Conservation (phyloP, 2,329 filamentous ascomycete species). For the Fusarium sacchari region DNA sequence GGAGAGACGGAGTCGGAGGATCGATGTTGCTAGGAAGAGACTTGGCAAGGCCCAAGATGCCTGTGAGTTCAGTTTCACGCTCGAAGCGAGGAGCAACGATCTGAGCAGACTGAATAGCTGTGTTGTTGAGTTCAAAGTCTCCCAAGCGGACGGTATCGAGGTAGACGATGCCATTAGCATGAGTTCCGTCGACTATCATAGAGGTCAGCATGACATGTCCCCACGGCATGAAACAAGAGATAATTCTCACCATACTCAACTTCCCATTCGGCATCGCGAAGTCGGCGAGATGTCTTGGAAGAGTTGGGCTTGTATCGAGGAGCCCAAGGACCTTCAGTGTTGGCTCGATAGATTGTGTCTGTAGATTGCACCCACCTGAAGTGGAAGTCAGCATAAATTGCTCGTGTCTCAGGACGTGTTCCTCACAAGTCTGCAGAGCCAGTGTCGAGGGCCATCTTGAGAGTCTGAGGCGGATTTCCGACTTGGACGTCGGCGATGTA, state of each 20-base stretch:
- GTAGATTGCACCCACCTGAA: slow-evolving; percentile 65
- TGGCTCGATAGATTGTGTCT: slow-evolving; percentile 54
- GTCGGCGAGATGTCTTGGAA: slow-evolving; percentile 55
- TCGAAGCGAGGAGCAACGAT: slow-evolving; percentile 57
- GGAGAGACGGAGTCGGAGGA: slow-evolving; percentile 55
- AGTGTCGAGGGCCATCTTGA: slow-evolving; percentile 63
- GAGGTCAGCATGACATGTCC: background rate
- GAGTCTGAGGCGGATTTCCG: slow-evolving; percentile 58
- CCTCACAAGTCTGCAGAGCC: slow-evolving; percentile 72
- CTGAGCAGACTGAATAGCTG: slow-evolving; percentile 61
- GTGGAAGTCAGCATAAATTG: slow-evolving; percentile 4
- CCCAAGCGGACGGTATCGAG: slow-evolving; percentile 61
- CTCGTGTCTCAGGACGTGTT: background rate
- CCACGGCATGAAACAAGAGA: background rate
- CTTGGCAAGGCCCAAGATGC: slow-evolving; percentile 64
- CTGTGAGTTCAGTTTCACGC: slow-evolving; percentile 55
- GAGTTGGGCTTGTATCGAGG: slow-evolving; percentile 56
- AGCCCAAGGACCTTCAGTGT: slow-evolving; percentile 50
- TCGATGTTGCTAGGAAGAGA: slow-evolving; percentile 55
- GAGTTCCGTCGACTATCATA: slow-evolving; percentile 55
- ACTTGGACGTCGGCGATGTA: slow-evolving; percentile 57
- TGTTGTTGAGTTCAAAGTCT: slow-evolving; percentile 54
- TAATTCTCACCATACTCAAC: slow-evolving; percentile 59
- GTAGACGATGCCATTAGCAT: slow-evolving; percentile 60
- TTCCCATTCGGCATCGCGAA: slow-evolving; percentile 59